These are phyloP conservation scores for Plasmodium malariae DNA, from an alignment of 169 alveolate species.

Conservation along the genomic window DNA sequence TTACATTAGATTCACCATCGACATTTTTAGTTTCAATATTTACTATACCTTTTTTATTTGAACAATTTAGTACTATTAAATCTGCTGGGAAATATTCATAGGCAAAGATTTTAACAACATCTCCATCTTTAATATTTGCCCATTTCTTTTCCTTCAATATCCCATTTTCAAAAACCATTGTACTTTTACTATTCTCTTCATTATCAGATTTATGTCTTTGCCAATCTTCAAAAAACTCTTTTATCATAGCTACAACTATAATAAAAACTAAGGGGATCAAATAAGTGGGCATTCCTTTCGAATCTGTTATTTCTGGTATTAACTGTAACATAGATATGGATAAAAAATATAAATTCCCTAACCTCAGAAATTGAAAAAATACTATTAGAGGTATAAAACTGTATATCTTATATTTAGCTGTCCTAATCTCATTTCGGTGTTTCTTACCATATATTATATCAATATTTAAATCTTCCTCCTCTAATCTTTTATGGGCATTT, in stretches of 20 bases:
- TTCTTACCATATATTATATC: conserved; percentile 70
- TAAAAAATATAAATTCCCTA: conserved; percentile 92
- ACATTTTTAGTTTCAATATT: conserved; percentile 90
- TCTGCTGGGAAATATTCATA: conserved; percentile 97
- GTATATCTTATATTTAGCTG: conserved; percentile 79
- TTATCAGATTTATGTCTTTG: conserved; percentile 93
- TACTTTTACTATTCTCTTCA: conserved; percentile 91
- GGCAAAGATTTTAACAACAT: conserved; percentile 90
- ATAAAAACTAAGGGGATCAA: conserved; percentile 94
- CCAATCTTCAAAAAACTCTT: conserved; percentile 94
- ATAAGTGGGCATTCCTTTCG: conserved; percentile 93
- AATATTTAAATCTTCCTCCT: conserved; percentile 69
- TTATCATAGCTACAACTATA: conserved; percentile 92
- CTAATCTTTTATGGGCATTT: conserved; percentile 42
- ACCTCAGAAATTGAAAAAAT: conserved; percentile 80
- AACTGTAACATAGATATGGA: conserved; percentile 91
- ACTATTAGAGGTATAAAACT: conserved; percentile 79
- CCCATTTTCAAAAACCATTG: conserved; percentile 85
- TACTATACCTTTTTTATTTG: conserved; percentile 93
- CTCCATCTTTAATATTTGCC: conserved; percentile 94
- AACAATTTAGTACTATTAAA: conserved; percentile 91
- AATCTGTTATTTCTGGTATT: conserved; percentile 89
- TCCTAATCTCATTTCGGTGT: conserved; percentile 73
- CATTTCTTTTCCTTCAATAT: conserved; percentile 83
- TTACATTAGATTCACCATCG: conserved; percentile 97